Evolutionary conservation across 495 filamentous ascomycete genomes (phyloP).

Genomic region (Lepidopterella palustris): DNA sequence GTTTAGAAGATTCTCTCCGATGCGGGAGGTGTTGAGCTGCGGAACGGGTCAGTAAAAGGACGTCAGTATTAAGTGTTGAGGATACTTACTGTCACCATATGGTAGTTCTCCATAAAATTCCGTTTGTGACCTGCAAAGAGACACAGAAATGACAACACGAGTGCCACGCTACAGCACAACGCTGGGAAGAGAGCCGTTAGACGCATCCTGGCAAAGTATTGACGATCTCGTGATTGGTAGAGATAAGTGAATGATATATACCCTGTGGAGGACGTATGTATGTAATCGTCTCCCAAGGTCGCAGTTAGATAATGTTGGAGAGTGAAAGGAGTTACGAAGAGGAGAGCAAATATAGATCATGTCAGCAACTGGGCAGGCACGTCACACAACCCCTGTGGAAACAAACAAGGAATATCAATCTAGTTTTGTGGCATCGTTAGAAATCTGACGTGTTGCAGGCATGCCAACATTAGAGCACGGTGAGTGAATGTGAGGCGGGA

Average conservation of each 20-base stretch:
- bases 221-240: background rate
- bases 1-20: slow-evolving; percentile 48
- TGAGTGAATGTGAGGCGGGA: background rate
- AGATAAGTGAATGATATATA: background rate
- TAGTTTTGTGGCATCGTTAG: background rate
- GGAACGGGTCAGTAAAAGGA: background rate
- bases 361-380: no score
- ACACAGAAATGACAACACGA: slow-evolving; percentile 62
- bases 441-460: background rate
- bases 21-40: slow-evolving; percentile 58
- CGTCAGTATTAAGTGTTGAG: background rate
- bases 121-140: slow-evolving; percentile 62
- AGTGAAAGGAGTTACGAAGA: background rate
- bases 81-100: slow-evolving; percentile 57
- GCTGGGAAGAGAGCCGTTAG: slow-evolving; percentile 39
- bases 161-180: slow-evolving; percentile 49
- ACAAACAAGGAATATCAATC: background rate
- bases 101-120: slow-evolving; percentile 54
- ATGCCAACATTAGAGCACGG: background rate
- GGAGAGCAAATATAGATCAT: no score
- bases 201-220: slow-evolving; percentile 28
- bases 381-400: background rate
- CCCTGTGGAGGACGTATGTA: no score
- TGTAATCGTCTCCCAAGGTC: no score
- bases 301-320: background rate